Evolutionary conservation across 495 filamentous ascomycete species (phyloP).

Genomic region (Hyaloscypha finlandica): DNA sequence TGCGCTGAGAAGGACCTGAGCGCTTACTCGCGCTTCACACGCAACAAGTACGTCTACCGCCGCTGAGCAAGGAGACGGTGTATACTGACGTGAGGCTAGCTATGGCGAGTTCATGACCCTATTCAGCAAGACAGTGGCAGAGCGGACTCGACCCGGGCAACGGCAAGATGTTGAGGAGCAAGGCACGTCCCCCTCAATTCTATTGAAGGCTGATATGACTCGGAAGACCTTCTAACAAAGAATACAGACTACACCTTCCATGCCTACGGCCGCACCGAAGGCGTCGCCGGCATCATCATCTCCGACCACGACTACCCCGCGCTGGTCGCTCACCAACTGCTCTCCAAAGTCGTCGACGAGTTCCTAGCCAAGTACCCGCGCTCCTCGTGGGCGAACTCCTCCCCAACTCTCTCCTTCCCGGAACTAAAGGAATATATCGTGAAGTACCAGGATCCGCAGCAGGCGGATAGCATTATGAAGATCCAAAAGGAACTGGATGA

Average conservation of each 20-base stretch:
- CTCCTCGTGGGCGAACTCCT: constrained; percentile 53
- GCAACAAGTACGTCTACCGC: constrained; percentile 54
- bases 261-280: constrained; percentile 85
- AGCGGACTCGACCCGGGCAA: constrained; percentile 81
- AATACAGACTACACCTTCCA: constrained; percentile 76
- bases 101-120: constrained; percentile 65
- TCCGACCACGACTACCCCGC: constrained; percentile 87
- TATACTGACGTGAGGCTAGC: constrained; percentile 16
- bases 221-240: not conserved
- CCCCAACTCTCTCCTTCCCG: constrained; percentile 56
- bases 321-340: constrained; percentile 89
- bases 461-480: constrained; percentile 89
- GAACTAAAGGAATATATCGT: constrained; percentile 79
- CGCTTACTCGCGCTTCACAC: constrained; percentile 80
- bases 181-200: constrained; percentile 38
- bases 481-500: constrained; percentile 97
- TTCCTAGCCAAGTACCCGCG: constrained; percentile 82
- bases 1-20: constrained; percentile 77
- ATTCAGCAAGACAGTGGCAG: constrained; percentile 71
- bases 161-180: constrained; percentile 91
- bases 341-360: constrained; percentile 91
- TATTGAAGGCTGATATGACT: not conserved
- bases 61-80: not conserved
- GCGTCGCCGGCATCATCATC: constrained; percentile 86
- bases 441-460: constrained; percentile 86